phyloP scores from a whole-genome alignment of 345 rosid genomes.

The Turritis glabra region DNA sequence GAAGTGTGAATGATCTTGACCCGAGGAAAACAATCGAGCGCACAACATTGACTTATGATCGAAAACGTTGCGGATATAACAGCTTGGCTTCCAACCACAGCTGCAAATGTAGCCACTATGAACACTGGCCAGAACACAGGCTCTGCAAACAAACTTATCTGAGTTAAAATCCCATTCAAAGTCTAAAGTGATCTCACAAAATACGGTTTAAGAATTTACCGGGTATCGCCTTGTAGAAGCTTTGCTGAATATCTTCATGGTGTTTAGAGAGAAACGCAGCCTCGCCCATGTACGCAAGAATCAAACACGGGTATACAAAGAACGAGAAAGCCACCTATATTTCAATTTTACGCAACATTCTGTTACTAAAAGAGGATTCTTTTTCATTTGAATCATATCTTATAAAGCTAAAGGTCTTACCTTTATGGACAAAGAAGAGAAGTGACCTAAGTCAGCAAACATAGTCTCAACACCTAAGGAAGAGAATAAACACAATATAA shows the following conservation, averaged over 20 bases:
- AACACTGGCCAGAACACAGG: slow-evolving; percentile 87
- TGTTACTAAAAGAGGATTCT: neutral
- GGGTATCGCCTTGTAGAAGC: slow-evolving; percentile 91
- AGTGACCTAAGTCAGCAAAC: slow-evolving; percentile 89
- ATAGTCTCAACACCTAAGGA: slow-evolving; percentile 77
- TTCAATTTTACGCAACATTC: neutral
- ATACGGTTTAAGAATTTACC: slow-evolving; percentile 43
- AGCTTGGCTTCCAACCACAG: slow-evolving; percentile 90
- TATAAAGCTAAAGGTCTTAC: slow-evolving; percentile 40
- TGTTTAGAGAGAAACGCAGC: slow-evolving; percentile 84
- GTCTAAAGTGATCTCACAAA: neutral
- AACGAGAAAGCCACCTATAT: slow-evolving; percentile 69
- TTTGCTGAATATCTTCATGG: slow-evolving; percentile 66
- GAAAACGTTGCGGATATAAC: slow-evolving; percentile 92
- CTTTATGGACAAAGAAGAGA: slow-evolving; percentile 79
- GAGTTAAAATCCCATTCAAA: neutral
- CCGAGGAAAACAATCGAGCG: slow-evolving; percentile 84
- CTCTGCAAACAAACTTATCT: slow-evolving; percentile 49
- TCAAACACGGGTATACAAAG: slow-evolving; percentile 77
- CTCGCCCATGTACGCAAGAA: slow-evolving; percentile 94
- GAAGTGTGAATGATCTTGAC: slow-evolving; percentile 85
- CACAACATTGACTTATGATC: slow-evolving; percentile 77
- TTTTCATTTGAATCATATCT: slow-evolving; percentile 1
- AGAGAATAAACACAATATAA: slow-evolving; percentile 8
- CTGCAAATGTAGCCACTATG: slow-evolving; percentile 78